phyloP scores from a whole-genome alignment of 2,329 filamentous ascomycete genomes.

The Annulohypoxylon truncatum region DNA sequence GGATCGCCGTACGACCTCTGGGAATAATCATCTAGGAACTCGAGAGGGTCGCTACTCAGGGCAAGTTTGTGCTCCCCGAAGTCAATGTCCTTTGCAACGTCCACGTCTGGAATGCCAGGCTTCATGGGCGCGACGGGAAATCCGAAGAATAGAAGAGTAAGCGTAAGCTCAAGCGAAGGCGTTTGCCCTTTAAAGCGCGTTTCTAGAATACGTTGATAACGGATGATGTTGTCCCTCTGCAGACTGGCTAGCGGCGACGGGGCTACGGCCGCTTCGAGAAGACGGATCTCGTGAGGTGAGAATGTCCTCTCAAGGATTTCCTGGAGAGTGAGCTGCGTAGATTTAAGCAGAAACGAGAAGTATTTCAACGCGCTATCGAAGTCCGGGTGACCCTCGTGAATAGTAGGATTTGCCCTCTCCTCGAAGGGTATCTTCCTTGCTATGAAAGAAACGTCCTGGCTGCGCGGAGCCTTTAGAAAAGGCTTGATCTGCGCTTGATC shows the following conservation, averaged over 20 bases:
- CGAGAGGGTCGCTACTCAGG: slow-evolving; percentile 32
- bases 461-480: neutral
- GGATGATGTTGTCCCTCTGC: slow-evolving; percentile 49
- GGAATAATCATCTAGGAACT: slow-evolving; percentile 42
- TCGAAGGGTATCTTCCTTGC: slow-evolving; percentile 39
- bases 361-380: slow-evolving; percentile 42
- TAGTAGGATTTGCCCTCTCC: slow-evolving; percentile 38
- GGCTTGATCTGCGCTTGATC: too few species aligned
- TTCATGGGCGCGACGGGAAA: slow-evolving; percentile 57
- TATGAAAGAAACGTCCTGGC: neutral
- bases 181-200: slow-evolving; percentile 48
- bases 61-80: slow-evolving; percentile 10
- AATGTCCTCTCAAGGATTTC: slow-evolving; percentile 52
- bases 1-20: slow-evolving; percentile 27
- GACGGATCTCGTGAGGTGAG: slow-evolving; percentile 49
- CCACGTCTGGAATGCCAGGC: slow-evolving; percentile 35
- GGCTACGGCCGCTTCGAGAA: slow-evolving; percentile 48
- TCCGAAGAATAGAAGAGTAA: slow-evolving; percentile 61
- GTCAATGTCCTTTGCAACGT: slow-evolving; percentile 24
- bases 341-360: slow-evolving; percentile 48
- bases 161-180: slow-evolving; percentile 53
- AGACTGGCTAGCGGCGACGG: slow-evolving; percentile 46
- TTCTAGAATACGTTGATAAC: slow-evolving; percentile 49
- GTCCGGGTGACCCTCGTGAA: slow-evolving; percentile 30
- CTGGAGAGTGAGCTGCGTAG: slow-evolving; percentile 42